Evolutionary conservation across 176 grass and related monocot species (phyloP).

Genomic region (maize (Zea mays)): DNA sequence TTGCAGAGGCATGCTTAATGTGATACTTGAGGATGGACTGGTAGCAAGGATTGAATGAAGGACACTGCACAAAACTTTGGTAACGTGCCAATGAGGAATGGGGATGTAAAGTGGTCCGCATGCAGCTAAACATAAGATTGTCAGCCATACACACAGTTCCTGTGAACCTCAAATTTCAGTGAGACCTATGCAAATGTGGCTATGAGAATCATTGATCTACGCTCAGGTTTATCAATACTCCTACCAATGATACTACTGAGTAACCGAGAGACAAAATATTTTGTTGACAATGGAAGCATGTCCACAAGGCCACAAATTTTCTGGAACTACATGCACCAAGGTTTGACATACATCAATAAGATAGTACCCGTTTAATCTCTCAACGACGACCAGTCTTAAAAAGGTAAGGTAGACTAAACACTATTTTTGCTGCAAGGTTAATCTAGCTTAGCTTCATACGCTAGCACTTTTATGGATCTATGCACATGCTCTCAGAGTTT

Average conservation of each 20-base stretch:
- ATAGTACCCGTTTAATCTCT: not conserved
- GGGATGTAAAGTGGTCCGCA: not conserved
- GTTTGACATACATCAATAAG: not conserved
- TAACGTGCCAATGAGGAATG: not conserved
- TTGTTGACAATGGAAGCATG: not conserved
- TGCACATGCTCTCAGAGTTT: not conserved
- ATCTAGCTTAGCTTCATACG: not conserved
- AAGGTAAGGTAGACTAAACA: conserved; percentile 6
- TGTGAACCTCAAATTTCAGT: not conserved
- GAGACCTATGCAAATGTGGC: not conserved
- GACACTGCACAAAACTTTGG: not conserved
- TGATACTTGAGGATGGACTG: not conserved
- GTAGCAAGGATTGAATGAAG: not conserved
- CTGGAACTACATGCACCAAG: not conserved
- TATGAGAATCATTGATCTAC: not conserved
- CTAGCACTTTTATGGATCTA: conserved; percentile 25
- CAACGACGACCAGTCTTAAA: not conserved
- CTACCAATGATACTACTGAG: not conserved
- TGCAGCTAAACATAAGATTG: conserved; percentile 4
- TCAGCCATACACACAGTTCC: not conserved
- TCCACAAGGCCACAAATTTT: not conserved
- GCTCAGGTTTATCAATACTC: not conserved
- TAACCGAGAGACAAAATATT: not conserved
- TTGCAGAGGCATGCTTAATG: not conserved
- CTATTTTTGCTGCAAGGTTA: not conserved